Evolutionary conservation across 257 asterid genomes (phyloP).

Genomic region (Sherardia arvensis): DNA sequence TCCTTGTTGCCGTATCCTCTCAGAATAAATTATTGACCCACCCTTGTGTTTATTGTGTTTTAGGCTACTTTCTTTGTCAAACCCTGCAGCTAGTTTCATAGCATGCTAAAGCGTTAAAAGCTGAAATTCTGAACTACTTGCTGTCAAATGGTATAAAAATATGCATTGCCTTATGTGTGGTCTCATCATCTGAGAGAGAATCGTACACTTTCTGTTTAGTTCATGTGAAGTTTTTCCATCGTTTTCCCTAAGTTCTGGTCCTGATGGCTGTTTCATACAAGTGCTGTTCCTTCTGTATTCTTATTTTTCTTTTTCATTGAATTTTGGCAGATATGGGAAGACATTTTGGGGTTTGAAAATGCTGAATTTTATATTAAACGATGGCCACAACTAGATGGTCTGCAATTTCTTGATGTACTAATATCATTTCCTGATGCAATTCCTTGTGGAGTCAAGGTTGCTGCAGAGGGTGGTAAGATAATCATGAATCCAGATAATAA

Average conservation of each 20-base stretch:
- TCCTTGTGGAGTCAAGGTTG: conserved; percentile 91
- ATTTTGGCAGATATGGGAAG: conserved; percentile 89
- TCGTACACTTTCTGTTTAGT: background rate
- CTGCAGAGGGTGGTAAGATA: conserved; percentile 76
- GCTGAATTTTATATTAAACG: conserved; percentile 91
- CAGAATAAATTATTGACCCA: background rate
- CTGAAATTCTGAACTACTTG: no score
- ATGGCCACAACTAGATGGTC: conserved; percentile 85
- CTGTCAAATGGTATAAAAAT: background rate
- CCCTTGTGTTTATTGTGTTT: background rate
- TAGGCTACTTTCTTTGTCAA: background rate
- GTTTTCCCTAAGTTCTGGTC: background rate
- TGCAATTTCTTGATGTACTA: conserved; percentile 61
- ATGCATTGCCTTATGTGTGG: background rate
- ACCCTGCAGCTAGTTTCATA: background rate
- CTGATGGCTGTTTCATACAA: background rate
- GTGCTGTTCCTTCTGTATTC: conserved; percentile 5
- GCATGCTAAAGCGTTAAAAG: background rate
- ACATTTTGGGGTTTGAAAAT: conserved; percentile 93
- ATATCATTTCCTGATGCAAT: conserved; percentile 84
- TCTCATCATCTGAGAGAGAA: background rate
- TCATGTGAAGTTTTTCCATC: background rate
- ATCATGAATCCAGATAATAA: conserved; percentile 80
- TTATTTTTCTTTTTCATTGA: background rate
- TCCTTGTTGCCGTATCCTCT: background rate